A percentile compares a stretch with the other conserved stretches of the same genome.
Conservation (phyloP, 169 alveolate genomes). For the Plasmodium malariae region DNA sequence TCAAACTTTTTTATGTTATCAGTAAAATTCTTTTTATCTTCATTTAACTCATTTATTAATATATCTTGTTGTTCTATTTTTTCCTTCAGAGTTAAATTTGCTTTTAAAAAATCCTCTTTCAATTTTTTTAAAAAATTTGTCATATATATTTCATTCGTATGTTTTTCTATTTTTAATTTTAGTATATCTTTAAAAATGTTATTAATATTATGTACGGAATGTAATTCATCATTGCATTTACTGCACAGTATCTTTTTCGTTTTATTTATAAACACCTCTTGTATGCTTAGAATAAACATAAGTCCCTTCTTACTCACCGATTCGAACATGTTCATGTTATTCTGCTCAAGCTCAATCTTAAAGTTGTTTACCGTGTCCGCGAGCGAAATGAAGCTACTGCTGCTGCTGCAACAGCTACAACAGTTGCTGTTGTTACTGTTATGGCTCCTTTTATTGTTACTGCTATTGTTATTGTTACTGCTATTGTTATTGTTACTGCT, state of each 20-base stretch:
- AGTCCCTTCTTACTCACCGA: constrained; percentile 33
- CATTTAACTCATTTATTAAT: constrained; percentile 21
- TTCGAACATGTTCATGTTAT: constrained; percentile 37
- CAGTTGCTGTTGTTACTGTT: too few species aligned
- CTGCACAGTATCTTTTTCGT: constrained; percentile 47
- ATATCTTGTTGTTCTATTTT: constrained; percentile 15
- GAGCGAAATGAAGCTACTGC: constrained; percentile 25
- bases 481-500: not conserved
- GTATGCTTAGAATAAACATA: constrained; percentile 41
- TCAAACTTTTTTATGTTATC: constrained; percentile 21
- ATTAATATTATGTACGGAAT: not conserved
- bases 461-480: not conserved
- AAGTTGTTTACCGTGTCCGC: constrained; percentile 19
- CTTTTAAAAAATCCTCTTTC: constrained; percentile 17
- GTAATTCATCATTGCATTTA: constrained; percentile 9
- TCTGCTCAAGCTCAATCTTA: constrained; percentile 20
- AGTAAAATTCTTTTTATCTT: constrained; percentile 16
- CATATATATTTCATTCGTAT: constrained; percentile 74
- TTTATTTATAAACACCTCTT: constrained; percentile 47
- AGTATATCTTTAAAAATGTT: constrained; percentile 36
- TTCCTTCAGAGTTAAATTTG: not conserved
- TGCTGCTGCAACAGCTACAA: too few species aligned
- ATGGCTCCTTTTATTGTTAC: not conserved
- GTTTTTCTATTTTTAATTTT: constrained; percentile 72
- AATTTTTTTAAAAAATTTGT: constrained; percentile 33